Evolutionary conservation across 2,329 filamentous ascomycete genomes (phyloP).

Genomic region (Alternaria gaisen): DNA sequence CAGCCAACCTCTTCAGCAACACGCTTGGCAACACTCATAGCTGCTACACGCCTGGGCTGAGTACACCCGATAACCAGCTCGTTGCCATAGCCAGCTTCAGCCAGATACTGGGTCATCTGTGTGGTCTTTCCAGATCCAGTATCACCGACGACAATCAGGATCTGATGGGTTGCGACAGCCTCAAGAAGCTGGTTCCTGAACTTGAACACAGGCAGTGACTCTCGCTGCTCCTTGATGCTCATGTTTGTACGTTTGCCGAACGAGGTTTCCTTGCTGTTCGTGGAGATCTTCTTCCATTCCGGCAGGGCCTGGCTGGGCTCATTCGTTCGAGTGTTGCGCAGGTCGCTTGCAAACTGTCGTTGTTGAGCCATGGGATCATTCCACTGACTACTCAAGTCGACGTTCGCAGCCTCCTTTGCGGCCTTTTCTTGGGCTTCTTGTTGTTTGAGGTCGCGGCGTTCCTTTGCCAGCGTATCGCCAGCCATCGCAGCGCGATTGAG

Average conservation of each 20-base stretch:
- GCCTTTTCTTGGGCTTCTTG: slow-evolving; percentile 83
- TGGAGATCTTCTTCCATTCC: slow-evolving; percentile 90
- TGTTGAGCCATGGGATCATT: slow-evolving; percentile 95
- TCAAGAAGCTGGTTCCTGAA: slow-evolving; percentile 89
- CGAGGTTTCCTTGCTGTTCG: slow-evolving; percentile 79
- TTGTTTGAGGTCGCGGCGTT: slow-evolving; percentile 86
- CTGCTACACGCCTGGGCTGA: slow-evolving; percentile 94
- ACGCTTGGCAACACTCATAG: slow-evolving; percentile 98
- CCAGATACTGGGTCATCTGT: slow-evolving; percentile 92
- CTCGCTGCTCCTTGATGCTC: slow-evolving; percentile 94
- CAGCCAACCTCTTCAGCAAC: slow-evolving; percentile 98
- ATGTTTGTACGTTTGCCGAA: slow-evolving; percentile 87
- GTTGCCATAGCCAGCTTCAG: slow-evolving; percentile 89
- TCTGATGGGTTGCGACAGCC: slow-evolving; percentile 85
- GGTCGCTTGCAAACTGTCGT: slow-evolving; percentile 86
- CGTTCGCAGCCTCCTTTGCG: slow-evolving; percentile 76
- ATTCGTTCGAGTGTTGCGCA: slow-evolving; percentile 71
- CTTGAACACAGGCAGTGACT: slow-evolving; percentile 85
- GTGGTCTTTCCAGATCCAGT: slow-evolving; percentile 98
- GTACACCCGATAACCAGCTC: slow-evolving; percentile 93
- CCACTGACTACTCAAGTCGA: slow-evolving; percentile 91
- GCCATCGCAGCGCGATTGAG: slow-evolving; percentile 97
- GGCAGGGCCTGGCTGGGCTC: slow-evolving; percentile 75
- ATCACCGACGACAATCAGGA: slow-evolving; percentile 95
- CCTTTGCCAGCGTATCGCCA: slow-evolving; percentile 86